Evolutionary conservation across 1,284 basidiomycete species (phyloP).

Genomic region (Tylopilus sp.): DNA sequence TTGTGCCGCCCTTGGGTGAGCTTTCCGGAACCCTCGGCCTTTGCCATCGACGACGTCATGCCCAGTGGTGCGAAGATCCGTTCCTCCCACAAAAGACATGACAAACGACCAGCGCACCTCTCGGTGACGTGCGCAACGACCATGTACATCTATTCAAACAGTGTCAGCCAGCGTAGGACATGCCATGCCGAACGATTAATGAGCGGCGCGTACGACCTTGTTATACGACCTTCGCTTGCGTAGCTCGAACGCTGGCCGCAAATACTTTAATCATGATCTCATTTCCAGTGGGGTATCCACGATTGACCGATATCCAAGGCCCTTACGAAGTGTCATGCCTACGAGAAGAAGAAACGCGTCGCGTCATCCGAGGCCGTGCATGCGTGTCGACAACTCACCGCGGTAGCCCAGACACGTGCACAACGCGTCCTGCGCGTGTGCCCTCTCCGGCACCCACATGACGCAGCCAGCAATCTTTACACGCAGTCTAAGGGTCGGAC

Average conservation of each 20-base stretch:
- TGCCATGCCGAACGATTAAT: no score
- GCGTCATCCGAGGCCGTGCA: no score
- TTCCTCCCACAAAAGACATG: conserved; percentile 31
- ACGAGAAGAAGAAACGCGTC: no score
- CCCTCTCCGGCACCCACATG: no score
- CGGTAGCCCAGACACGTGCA: no score
- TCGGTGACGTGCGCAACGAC: conserved; percentile 34
- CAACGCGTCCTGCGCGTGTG: no score
- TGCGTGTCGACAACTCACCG: no score
- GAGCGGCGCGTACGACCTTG: conserved; percentile 37
- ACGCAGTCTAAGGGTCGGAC: neutral
- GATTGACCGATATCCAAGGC: no score
- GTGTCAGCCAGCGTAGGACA: neutral
- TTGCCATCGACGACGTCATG: conserved; percentile 34
- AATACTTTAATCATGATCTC: conserved; percentile 32
- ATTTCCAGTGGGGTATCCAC: conserved; percentile 29
- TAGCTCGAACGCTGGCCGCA: conserved; percentile 38
- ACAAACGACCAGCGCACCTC: conserved; percentile 33
- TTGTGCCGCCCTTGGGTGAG: conserved; percentile 36
- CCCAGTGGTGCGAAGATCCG: conserved; percentile 32
- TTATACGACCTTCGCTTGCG: conserved; percentile 42
- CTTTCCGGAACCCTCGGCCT: conserved; percentile 32
- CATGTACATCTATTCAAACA: conserved; percentile 35
- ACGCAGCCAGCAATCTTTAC: neutral
- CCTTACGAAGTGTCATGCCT: conserved; percentile 38